Conservation (phyloP, 1,284 basidiomycete genomes). For the Trichosporon ovoides region DNA sequence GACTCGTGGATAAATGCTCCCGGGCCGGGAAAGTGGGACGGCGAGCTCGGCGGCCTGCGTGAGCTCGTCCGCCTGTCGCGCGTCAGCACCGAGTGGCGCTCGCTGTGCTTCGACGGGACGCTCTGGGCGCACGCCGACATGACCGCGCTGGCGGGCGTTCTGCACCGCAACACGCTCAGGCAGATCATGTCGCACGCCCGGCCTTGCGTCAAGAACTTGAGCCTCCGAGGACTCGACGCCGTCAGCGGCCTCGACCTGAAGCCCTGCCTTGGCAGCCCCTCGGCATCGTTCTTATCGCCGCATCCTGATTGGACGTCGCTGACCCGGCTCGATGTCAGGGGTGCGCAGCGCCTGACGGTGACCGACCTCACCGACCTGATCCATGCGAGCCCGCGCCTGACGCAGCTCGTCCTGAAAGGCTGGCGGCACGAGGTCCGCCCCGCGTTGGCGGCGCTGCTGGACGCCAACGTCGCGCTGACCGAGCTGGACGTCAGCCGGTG, state of each 20-base stretch:
- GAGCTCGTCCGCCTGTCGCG: constrained; percentile 74
- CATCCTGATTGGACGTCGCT: constrained; percentile 24
- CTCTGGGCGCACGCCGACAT: constrained; percentile 69
- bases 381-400: constrained; percentile 60
- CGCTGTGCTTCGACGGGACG: constrained; percentile 77
- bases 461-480: constrained; percentile 47
- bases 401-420: constrained; percentile 61
- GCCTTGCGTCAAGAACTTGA: constrained; percentile 61
- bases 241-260: constrained; percentile 49
- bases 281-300: background rate
- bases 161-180: constrained; percentile 36
- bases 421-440: constrained; percentile 54
- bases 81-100: constrained; percentile 75
- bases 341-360: constrained; percentile 63
- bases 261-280: background rate
- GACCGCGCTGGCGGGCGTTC: constrained; percentile 54
- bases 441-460: background rate
- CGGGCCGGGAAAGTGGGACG: constrained; percentile 59
- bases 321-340: constrained; percentile 62
- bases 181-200: constrained; percentile 49
- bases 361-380: constrained; percentile 66
- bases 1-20: constrained; percentile 54
- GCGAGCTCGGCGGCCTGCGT: constrained; percentile 62
- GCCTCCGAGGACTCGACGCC: constrained; percentile 61
- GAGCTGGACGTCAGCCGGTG: constrained; percentile 72